Base-by-base conservation (phyloP, 2,329 filamentous ascomycete genomes). In the Trichoderma endophyticum region DNA sequence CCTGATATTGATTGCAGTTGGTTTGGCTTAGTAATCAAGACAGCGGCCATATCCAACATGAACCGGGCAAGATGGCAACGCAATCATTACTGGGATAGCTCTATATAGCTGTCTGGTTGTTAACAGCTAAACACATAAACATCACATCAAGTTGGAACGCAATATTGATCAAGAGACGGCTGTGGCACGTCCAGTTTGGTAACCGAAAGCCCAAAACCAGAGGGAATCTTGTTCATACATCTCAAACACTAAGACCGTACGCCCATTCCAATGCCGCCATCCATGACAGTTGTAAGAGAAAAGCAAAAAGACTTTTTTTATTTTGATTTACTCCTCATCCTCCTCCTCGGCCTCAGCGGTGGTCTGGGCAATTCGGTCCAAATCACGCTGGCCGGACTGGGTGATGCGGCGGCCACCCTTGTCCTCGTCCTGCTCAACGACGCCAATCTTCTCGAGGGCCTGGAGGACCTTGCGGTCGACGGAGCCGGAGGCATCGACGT, bases 321-420 rank as follows among this genome's bases (percentile, higher is more conserved):
- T 67, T 70, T 59, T 60, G 28, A 79, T 86, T 86, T 90, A 90
- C 85, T 91, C 89, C 77, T 73, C 89, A 80, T 89, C 88, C 73
- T 89, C 87, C 79, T 92, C 90, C 74, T 92, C 90, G 74, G 88
- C 90, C 87, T 92, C 90, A 79, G 90, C 88, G 72, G 90, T 93
- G 82, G 92, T 94, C 88, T 93, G 91, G 82, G 93, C 93, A 80
- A 95, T 95, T 87, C 90, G 95, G 89, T 98, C 96, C 90, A 99
- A 90, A 92, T 99, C 96, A 89, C 96, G 93, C 91, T 98, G 95
- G 83, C 96, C 96, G 82, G 91, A 91, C 90, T 98, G 94, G 81
- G 96, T 98, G 87, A 99, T 98, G 85, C 96, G 92, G 83, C 96
- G 93, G 82, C 96, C 96, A 86, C 96, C 96, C 91, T 97, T 97